These are phyloP conservation scores for Ophiostoma piceae DNA, from an alignment of 2,329 filamentous ascomycete species.

Conservation along the genomic window DNA sequence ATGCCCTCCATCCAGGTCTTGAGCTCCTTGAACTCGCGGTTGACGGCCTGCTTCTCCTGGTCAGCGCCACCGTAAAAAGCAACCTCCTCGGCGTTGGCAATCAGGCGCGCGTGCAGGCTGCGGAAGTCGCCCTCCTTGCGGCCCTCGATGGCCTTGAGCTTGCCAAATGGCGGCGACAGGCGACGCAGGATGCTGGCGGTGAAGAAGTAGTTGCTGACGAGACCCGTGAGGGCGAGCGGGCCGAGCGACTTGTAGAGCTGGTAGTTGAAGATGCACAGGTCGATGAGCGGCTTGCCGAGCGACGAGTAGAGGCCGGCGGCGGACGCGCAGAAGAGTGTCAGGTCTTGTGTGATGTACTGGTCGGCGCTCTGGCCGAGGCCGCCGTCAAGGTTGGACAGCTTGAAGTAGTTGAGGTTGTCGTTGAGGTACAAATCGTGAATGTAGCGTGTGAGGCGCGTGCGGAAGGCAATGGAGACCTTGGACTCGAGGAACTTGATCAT, in stretches of 20 bases:
- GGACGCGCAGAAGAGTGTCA: conserved; percentile 89
- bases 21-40: conserved; percentile 85
- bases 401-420: conserved; percentile 93
- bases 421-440: conserved; percentile 97
- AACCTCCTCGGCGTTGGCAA: conserved; percentile 95
- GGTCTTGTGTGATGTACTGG: conserved; percentile 95
- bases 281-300: conserved; percentile 95
- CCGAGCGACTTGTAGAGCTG: conserved; percentile 90
- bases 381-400: conserved; percentile 85
- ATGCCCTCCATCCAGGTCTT: conserved; percentile 98
- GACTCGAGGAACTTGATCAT: conserved; percentile 99
- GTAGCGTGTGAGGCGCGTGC: conserved; percentile 88
- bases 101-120: conserved; percentile 80
- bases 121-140: conserved; percentile 94
- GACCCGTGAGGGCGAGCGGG: conserved; percentile 75
- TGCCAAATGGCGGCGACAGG: conserved; percentile 91
- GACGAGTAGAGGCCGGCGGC: conserved; percentile 93
- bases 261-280: conserved; percentile 96
- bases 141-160: conserved; percentile 92
- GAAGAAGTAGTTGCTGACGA: conserved; percentile 88
- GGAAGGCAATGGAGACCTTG: conserved; percentile 97
- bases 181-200: conserved; percentile 85
- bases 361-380: conserved; percentile 88
- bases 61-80: conserved; percentile 95
- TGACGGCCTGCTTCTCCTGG: conserved; percentile 89